These are phyloP conservation scores for Dentipellis sp. DNA, from an alignment of 768 basidiomycete species.

Conservation along the genomic window DNA sequence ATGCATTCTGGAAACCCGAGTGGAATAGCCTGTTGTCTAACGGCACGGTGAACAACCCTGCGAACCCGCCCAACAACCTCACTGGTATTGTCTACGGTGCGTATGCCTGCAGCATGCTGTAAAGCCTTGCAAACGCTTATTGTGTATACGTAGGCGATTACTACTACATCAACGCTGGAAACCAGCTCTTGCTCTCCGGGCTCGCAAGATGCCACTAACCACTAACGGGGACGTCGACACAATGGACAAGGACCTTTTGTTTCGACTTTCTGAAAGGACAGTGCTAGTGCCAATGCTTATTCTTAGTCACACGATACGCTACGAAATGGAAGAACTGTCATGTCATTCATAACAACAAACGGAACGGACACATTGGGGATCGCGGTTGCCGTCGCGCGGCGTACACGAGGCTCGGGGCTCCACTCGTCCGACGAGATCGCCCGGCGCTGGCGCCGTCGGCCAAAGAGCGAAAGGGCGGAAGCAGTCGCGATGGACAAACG, in stretches of 20 bases:
- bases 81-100: conserved; percentile 54
- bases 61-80: conserved; percentile 34
- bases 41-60: conserved; percentile 53
- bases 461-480: too few relatives aligned
- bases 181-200: conserved; percentile 37
- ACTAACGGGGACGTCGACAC: too few relatives aligned
- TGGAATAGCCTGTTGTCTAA: conserved; percentile 62
- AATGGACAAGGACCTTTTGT: too few relatives aligned
- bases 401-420: too few relatives aligned
- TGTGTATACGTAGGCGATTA: conserved; percentile 41
- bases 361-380: too few relatives aligned
- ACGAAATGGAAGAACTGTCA: not conserved
- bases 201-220: conserved; percentile 27
- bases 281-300: too few relatives aligned
- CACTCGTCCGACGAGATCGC: too few relatives aligned
- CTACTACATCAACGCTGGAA: conserved; percentile 49
- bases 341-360: not conserved
- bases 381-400: too few relatives aligned
- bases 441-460: too few relatives aligned
- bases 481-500: too few relatives aligned
- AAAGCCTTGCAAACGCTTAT: not conserved
- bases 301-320: not conserved
- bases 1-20: conserved; percentile 35
- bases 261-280: too few relatives aligned
- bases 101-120: conserved; percentile 1